phyloP scores from a whole-genome alignment of 768 basidiomycete genomes.

The Russula compacta region DNA sequence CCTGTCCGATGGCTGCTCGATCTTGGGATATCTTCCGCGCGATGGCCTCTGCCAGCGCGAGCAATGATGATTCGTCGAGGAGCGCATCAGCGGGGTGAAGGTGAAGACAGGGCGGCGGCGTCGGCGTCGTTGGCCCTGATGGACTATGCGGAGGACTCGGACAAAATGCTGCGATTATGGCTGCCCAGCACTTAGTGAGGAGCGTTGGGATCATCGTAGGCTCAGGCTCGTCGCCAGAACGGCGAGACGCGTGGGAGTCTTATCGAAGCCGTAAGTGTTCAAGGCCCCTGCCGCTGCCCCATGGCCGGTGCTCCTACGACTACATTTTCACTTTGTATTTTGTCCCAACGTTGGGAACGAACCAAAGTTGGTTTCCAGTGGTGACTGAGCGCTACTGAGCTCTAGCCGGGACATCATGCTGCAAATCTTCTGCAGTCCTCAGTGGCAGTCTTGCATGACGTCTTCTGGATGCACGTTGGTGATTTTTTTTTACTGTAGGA shows the following conservation, averaged over 20 bases:
- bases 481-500: too few species aligned
- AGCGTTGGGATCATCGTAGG: neutral
- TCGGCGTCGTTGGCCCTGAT: neutral
- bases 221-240: neutral
- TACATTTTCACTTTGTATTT: too few species aligned
- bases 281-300: neutral
- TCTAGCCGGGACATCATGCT: too few species aligned
- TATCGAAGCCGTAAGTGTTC: neutral
- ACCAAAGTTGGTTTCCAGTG: too few species aligned
- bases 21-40: neutral
- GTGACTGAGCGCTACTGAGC: too few species aligned
- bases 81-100: neutral
- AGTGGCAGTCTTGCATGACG: too few species aligned
- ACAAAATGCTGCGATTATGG: neutral
- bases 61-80: conserved; percentile 1
- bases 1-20: neutral
- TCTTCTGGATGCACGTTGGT: too few species aligned
- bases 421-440: too few species aligned
- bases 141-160: neutral
- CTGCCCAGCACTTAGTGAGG: neutral
- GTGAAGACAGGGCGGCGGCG: neutral
- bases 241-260: conserved; percentile 5
- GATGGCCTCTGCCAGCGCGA: neutral
- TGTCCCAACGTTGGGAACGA: too few species aligned
- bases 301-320: too few species aligned